These are phyloP conservation scores for Malus fusca DNA, from an alignment of 306 rosid genomes.

Conservation along the genomic window DNA sequence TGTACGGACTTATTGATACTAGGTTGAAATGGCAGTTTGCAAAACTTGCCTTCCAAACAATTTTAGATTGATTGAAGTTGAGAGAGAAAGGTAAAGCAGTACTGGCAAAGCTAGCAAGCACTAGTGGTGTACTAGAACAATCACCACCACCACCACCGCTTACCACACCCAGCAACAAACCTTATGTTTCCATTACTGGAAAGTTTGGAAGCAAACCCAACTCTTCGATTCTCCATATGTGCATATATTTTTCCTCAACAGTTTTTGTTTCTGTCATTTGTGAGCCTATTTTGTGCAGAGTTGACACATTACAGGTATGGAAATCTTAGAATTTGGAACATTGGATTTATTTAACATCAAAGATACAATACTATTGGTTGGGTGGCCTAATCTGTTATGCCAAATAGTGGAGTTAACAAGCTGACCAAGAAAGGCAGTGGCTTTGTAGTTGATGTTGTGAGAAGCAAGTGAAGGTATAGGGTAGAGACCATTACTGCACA, in stretches of 20 bases:
- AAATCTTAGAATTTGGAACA: too few species aligned
- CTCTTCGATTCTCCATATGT: slow-evolving; percentile 12
- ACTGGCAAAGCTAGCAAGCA: slow-evolving; percentile 33
- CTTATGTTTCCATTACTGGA: slow-evolving; percentile 40
- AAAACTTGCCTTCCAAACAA: too few species aligned
- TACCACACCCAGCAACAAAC: slow-evolving; percentile 8
- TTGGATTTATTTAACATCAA: too few species aligned
- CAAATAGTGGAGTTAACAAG: too few species aligned
- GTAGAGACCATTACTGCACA: too few species aligned
- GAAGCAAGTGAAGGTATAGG: too few species aligned
- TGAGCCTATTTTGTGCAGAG: background rate
- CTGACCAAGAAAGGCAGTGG: too few species aligned
- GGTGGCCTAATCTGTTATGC: too few species aligned
- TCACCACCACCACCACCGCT: slow-evolving; percentile 25
- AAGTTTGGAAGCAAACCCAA: slow-evolving; percentile 19
- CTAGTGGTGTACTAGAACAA: slow-evolving; percentile 4
- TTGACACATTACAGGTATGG: background rate
- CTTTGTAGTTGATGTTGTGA: too few species aligned
- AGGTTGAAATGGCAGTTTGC: too few species aligned
- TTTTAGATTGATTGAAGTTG: slow-evolving; percentile 48
- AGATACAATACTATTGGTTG: too few species aligned
- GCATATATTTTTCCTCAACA: slow-evolving; percentile 6
- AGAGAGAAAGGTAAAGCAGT: slow-evolving; percentile 37
- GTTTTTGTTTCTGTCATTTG: background rate
- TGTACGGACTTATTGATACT: too few species aligned